A percentile compares a stretch with the other conserved stretches of the same genome.
Conservation (phyloP, 106 monocot species). For the Acorus calamus region DNA sequence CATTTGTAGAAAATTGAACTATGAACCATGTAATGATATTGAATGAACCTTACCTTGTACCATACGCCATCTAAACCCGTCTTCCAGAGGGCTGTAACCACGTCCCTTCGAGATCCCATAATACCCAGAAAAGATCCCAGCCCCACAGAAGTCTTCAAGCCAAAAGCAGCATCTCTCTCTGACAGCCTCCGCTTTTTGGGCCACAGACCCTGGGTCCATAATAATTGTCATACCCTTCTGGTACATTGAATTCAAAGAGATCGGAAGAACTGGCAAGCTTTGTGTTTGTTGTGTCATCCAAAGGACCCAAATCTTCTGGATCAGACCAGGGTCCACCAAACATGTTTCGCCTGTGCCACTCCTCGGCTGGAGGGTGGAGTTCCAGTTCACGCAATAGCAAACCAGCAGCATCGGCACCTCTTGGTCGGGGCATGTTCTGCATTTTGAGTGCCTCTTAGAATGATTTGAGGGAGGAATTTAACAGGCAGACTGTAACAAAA, state of each 20-base stretch:
- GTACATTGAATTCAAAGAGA: conserved; percentile 10
- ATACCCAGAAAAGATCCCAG: conserved; percentile 91
- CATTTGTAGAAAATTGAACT: no score
- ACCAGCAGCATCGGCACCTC: conserved; percentile 98
- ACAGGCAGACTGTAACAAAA: not conserved
- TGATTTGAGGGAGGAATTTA: not conserved
- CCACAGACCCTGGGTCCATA: conserved; percentile 56
- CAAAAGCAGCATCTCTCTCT: conserved; percentile 98
- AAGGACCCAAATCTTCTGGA: conserved; percentile 68
- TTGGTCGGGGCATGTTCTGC: conserved; percentile 97
- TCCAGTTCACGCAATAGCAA: conserved; percentile 93
- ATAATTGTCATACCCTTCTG: conserved; percentile 16
- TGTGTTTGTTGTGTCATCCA: no score
- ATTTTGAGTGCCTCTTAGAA: conserved; percentile 2
- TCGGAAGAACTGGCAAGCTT: no score
- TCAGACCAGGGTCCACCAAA: conserved; percentile 99
- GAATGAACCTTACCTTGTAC: conserved; percentile 66
- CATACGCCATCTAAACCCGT: conserved; percentile 85
- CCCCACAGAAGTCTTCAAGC: conserved; percentile 87
- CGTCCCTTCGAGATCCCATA: conserved; percentile 97
- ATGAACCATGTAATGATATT: not conserved
- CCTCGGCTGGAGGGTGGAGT: conserved; percentile 94
- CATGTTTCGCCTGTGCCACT: conserved; percentile 99
- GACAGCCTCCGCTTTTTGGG: conserved; percentile 86
- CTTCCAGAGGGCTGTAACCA: conserved; percentile 84